Conservation (phyloP, 129 eudicot species). For the Sambucus nigra region DNA sequence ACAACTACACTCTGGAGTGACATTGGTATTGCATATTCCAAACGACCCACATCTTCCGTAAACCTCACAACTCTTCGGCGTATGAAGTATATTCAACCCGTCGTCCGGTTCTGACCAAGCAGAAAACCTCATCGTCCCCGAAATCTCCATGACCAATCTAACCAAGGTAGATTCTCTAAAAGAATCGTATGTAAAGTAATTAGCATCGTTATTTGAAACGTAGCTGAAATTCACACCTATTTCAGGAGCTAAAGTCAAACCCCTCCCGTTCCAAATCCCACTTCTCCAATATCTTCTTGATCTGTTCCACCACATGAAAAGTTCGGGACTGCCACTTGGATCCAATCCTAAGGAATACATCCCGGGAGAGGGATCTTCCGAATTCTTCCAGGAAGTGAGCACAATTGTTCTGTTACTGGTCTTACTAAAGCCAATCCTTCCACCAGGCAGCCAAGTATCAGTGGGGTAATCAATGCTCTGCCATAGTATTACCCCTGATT, state of each 20-base stretch:
- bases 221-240: background rate
- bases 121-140: background rate
- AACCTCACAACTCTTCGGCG: background rate
- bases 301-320: background rate
- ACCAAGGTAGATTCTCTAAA: background rate
- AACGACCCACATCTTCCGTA: background rate
- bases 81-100: background rate
- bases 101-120: background rate
- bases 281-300: background rate
- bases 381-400: conserved; percentile 4
- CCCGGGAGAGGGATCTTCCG: background rate
- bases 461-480: conserved; percentile 20
- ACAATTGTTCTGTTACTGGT: background rate
- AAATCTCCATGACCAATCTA: background rate
- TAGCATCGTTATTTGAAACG: background rate
- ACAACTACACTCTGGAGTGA: background rate
- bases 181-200: background rate
- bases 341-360: background rate
- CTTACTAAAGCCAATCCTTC: background rate
- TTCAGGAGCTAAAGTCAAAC: background rate
- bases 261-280: background rate
- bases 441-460: conserved; percentile 22
- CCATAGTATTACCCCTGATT: background rate
- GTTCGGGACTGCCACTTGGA: background rate
- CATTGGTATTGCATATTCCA: background rate